Evolutionary conservation across 805 yeast species (phyloP).

Genomic region (Ogataea siamensis): DNA sequence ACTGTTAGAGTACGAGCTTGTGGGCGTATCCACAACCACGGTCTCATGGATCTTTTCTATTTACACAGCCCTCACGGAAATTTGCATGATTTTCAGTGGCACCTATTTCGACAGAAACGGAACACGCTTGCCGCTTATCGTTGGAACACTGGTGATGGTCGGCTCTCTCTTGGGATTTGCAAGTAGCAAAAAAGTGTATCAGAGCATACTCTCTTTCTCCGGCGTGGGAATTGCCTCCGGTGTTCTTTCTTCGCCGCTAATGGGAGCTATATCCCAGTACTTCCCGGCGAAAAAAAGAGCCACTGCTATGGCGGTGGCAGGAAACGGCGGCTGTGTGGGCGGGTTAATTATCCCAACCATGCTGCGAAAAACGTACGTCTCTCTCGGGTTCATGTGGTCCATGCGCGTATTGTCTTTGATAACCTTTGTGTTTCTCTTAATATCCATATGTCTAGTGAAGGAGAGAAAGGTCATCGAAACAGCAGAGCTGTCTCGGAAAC

Average conservation of each 20-base stretch:
- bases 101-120: slow-evolving; percentile 64
- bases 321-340: slow-evolving; percentile 52
- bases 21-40: slow-evolving; percentile 41
- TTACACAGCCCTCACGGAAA: slow-evolving; percentile 45
- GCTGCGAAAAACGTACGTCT: slow-evolving; percentile 43
- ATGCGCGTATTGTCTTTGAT: slow-evolving; percentile 48
- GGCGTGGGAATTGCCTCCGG: slow-evolving; percentile 61
- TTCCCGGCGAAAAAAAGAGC: slow-evolving; percentile 53
- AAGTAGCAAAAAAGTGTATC: slow-evolving; percentile 49
- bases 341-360: slow-evolving; percentile 51
- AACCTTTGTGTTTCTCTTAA: slow-evolving; percentile 27
- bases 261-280: slow-evolving; percentile 65
- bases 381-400: slow-evolving; percentile 56
- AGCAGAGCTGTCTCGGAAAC: slow-evolving; percentile 4
- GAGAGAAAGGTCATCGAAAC: slow-evolving; percentile 33
- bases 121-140: slow-evolving; percentile 41
- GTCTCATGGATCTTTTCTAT: slow-evolving; percentile 68
- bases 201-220: slow-evolving; percentile 60
- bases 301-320: slow-evolving; percentile 47
- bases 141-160: slow-evolving; percentile 34
- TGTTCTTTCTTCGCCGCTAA: slow-evolving; percentile 55
- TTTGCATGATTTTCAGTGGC: slow-evolving; percentile 35
- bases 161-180: slow-evolving; percentile 55
- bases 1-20: slow-evolving; percentile 56
- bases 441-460: slow-evolving; percentile 33